Percentiles rank a stretch among this genome's conserved stretches.
phyloP scores from a whole-genome alignment of 257 asterid genomes.

The Solanum pinnatisectum region DNA sequence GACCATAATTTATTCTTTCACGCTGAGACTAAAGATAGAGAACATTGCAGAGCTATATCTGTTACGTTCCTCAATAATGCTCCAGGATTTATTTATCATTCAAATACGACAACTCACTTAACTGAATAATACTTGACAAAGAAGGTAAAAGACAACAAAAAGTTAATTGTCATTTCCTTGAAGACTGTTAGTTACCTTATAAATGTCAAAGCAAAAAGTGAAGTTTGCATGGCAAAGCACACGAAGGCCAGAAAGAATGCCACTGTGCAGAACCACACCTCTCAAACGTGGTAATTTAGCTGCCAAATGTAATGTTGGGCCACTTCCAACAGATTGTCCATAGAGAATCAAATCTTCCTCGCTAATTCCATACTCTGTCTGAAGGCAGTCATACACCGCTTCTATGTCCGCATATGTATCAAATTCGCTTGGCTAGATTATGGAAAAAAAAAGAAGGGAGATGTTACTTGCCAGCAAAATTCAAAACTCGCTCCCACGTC shows the following conservation, averaged over 20 bases:
- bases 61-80: neutral
- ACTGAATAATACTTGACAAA: neutral
- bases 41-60: neutral
- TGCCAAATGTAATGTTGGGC: slow-evolving; percentile 94
- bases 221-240: slow-evolving; percentile 91
- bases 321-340: slow-evolving; percentile 99
- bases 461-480: neutral
- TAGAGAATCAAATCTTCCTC: slow-evolving; percentile 87
- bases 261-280: slow-evolving; percentile 97
- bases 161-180: neutral
- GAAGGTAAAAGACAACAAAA: neutral
- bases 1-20: neutral
- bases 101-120: neutral
- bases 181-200: slow-evolving; percentile 44
- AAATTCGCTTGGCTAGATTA: slow-evolving; percentile 77
- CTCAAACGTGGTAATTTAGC: slow-evolving; percentile 86
- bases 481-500: neutral
- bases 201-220: slow-evolving; percentile 85
- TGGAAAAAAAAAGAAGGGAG: neutral
- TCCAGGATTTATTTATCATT: neutral
- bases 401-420: slow-evolving; percentile 96
- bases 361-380: slow-evolving; percentile 81
- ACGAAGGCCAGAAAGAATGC: slow-evolving; percentile 97
- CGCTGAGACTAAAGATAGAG: neutral
- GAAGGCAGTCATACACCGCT: slow-evolving; percentile 91